phyloP scores from a whole-genome alignment of 345 rosid genomes.

The Limnanthes douglasii region DNA sequence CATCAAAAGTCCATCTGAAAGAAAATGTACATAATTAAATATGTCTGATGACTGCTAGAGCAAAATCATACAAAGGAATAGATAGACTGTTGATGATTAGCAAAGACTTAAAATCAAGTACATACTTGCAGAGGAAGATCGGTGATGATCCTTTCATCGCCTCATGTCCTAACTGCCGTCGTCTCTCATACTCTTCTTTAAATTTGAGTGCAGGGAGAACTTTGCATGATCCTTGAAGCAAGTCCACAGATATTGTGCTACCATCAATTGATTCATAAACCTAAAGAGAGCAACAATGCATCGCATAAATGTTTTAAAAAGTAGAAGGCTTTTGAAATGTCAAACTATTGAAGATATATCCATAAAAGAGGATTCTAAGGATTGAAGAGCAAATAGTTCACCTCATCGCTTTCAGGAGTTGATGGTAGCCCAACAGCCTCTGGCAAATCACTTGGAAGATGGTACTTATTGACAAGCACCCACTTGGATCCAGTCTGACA shows the following conservation, averaged over 20 bases:
- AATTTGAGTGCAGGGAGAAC: constrained; percentile 39
- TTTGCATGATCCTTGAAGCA: constrained; percentile 44
- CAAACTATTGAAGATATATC: too few species aligned
- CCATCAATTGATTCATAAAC: constrained; percentile 55
- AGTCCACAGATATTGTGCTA: constrained; percentile 27
- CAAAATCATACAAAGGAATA: too few species aligned
- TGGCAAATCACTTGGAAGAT: constrained; percentile 56
- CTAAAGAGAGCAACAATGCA: constrained; percentile 12
- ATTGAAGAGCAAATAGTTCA: constrained; percentile 8
- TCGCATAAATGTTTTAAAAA: too few species aligned
- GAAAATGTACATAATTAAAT: too few species aligned
- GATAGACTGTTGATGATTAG: too few species aligned
- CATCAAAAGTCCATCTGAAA: constrained; percentile 63
- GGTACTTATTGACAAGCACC: constrained; percentile 38
- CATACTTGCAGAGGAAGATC: constrained; percentile 54
- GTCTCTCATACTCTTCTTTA: constrained; percentile 31
- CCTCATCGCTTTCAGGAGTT: constrained; percentile 46
- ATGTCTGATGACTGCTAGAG: too few species aligned
- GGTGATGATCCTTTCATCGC: constrained; percentile 15
- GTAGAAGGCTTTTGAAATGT: too few species aligned
- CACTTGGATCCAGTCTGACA: constrained; percentile 33
- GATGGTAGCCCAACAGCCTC: constrained; percentile 41
- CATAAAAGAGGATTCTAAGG: too few species aligned
- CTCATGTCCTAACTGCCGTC: constrained; percentile 21
- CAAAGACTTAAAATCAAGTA: too few species aligned